Percentiles rank a stretch among this genome's conserved stretches.
phyloP scores from a whole-genome alignment of 352 stramenopile genomes.

The Globisporangium heterothallicum region DNA sequence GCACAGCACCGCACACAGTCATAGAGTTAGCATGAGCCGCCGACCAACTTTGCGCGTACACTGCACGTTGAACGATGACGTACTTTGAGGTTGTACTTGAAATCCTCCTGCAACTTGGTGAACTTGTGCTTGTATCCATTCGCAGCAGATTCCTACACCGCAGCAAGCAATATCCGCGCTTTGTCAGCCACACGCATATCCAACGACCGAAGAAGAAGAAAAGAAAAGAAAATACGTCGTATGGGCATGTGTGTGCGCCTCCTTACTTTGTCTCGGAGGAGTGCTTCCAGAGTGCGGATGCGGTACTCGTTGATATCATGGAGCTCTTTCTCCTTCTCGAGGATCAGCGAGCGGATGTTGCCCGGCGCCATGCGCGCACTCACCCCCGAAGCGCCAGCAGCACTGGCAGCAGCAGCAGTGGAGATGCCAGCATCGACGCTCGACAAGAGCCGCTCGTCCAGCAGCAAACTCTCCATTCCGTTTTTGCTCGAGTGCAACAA shows the following conservation, averaged over 20 bases:
- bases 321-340: slow-evolving; percentile 89
- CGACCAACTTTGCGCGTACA: too few species aligned
- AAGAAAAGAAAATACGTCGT: too few species aligned
- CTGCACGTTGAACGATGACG: too few species aligned
- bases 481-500: not conserved
- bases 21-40: too few species aligned
- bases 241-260: not conserved
- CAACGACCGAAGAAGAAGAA: slow-evolving; percentile 5
- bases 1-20: not conserved
- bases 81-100: slow-evolving; percentile 90
- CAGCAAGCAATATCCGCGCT: not conserved
- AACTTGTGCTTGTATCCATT: slow-evolving; percentile 69
- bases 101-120: slow-evolving; percentile 87
- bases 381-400: not conserved
- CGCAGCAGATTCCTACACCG: slow-evolving; percentile 30
- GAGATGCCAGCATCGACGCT: too few species aligned
- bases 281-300: slow-evolving; percentile 70
- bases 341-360: slow-evolving; percentile 84
- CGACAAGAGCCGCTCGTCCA: slow-evolving; percentile 11
- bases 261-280: slow-evolving; percentile 71
- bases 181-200: slow-evolving; percentile 1
- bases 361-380: slow-evolving; percentile 32
- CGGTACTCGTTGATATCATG: slow-evolving; percentile 92
- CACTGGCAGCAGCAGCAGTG: slow-evolving; percentile 5
- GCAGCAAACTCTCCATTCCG: slow-evolving; percentile 4